Conservation (phyloP, 345 rosid genomes). For the Eucalyptus sp. region DNA sequence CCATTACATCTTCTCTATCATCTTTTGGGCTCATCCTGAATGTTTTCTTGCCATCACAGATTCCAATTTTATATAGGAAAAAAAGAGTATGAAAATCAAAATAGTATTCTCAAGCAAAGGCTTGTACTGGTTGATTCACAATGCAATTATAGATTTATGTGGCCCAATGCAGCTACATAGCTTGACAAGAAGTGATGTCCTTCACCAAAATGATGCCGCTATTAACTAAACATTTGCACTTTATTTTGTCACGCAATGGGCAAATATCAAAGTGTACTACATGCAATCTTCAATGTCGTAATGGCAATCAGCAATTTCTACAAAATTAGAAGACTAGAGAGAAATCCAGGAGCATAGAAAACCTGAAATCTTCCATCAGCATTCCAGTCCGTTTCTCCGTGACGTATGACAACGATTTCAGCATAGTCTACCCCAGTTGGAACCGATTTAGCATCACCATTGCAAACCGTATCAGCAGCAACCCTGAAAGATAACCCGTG, state of each 20-base stretch:
- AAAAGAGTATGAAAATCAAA: not conserved
- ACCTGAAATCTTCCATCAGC: constrained; percentile 67
- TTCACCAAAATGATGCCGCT: not conserved
- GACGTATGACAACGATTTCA: constrained; percentile 69
- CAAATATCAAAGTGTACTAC: not conserved
- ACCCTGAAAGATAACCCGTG: not conserved
- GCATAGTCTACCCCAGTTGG: constrained; percentile 15
- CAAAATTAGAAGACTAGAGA: not conserved
- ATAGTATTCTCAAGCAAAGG: not conserved
- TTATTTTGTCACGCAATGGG: not conserved
- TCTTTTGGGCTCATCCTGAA: not conserved
- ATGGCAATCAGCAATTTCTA: not conserved
- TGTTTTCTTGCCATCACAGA: not conserved
- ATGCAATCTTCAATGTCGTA: accelerated
- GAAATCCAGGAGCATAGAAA: not conserved
- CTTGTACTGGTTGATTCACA: not conserved
- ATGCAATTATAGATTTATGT: not conserved
- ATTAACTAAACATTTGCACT: not conserved
- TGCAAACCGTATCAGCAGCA: not conserved
- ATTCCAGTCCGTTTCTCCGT: constrained; percentile 88
- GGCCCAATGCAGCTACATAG: not conserved
- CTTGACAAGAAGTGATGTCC: not conserved
- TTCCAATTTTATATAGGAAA: not conserved
- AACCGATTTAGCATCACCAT: constrained; percentile 1
- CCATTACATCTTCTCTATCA: not conserved